Evolutionary conservation across 257 asterid genomes (phyloP).

Genomic region (Jasminum sambac): DNA sequence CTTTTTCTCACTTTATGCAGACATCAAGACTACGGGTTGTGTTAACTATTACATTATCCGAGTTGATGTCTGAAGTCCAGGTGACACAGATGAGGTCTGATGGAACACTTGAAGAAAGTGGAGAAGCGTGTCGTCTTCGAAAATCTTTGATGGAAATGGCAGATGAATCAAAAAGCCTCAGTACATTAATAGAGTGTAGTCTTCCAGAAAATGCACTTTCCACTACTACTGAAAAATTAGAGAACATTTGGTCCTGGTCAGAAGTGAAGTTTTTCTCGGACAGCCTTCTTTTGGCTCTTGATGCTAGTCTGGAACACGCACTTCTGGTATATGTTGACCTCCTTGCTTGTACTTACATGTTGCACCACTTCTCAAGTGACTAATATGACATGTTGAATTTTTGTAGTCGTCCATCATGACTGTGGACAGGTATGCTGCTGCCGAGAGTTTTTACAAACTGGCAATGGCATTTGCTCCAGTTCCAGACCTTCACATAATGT

Average conservation of each 20-base stretch:
- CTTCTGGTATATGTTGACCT: constrained; percentile 64
- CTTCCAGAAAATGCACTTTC: constrained; percentile 71
- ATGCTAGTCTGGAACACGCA: constrained; percentile 97
- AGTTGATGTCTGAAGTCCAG: constrained; percentile 99
- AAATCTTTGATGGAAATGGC: constrained; percentile 84
- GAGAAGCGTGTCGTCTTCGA: constrained; percentile 90
- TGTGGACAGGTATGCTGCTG: constrained; percentile 92
- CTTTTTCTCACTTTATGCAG: constrained; percentile 78
- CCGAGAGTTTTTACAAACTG: constrained; percentile 96
- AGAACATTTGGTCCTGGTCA: constrained; percentile 79
- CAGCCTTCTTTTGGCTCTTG: constrained; percentile 92
- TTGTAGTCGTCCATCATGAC: constrained; percentile 89
- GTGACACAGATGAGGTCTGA: constrained; percentile 93
- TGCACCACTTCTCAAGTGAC: background rate
- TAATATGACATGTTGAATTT: constrained; percentile 14
- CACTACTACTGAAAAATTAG: constrained; percentile 47
- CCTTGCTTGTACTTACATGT: constrained; percentile 11
- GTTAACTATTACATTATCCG: constrained; percentile 91
- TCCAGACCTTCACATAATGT: constrained; percentile 99
- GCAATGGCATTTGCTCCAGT: constrained; percentile 99
- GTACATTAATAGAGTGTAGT: constrained; percentile 62
- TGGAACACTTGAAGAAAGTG: constrained; percentile 92
- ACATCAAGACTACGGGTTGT: constrained; percentile 87
- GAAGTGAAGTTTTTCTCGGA: constrained; percentile 75
- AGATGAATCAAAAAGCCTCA: constrained; percentile 67